These are phyloP conservation scores for Pythium phragmiticola DNA, from an alignment of 352 stramenopile species.

Conservation along the genomic window DNA sequence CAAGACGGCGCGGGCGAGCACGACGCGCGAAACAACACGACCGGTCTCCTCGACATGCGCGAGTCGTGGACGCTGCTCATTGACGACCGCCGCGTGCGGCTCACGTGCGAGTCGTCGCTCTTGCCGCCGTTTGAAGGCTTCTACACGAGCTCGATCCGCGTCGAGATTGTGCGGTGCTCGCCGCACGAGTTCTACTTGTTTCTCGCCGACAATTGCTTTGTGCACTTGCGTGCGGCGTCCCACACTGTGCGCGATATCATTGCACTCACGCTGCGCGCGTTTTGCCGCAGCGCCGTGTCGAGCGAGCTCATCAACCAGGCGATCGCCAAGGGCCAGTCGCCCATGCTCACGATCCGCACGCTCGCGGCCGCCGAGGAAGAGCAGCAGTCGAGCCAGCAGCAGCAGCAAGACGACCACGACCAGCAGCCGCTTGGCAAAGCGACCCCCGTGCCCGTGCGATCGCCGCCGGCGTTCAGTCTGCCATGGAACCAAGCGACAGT, in stretches of 20 bases:
- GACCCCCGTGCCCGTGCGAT: conserved; percentile 1
- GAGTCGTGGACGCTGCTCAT: conserved; percentile 84
- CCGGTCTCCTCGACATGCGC: conserved; percentile 37
- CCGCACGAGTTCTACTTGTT: conserved; percentile 72
- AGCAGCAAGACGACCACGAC: neutral
- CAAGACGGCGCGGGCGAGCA: conserved; percentile 48
- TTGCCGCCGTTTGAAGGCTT: conserved; percentile 77
- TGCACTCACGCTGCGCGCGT: conserved; percentile 75
- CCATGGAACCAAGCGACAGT: conserved; percentile 57
- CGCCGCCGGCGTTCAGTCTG: conserved; percentile 42
- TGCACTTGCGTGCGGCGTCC: conserved; percentile 71
- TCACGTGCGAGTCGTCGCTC: conserved; percentile 82
- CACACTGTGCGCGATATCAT: conserved; percentile 80
- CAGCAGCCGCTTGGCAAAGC: neutral
- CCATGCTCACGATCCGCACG: conserved; percentile 67
- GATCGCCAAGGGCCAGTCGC: conserved; percentile 51
- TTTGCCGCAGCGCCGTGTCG: conserved; percentile 59
- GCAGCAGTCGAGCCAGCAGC: conserved; percentile 5
- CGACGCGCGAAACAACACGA: conserved; percentile 40
- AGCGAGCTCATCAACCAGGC: conserved; percentile 45
- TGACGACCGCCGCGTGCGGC: conserved; percentile 67
- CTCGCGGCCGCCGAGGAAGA: conserved; percentile 48
- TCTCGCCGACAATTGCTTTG: conserved; percentile 52
- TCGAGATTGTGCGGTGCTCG: conserved; percentile 53
- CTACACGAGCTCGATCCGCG: conserved; percentile 68